Evolutionary conservation across 164 flowering plant genomes (phyloP).

Genomic region (Warburgia ugandensis): DNA sequence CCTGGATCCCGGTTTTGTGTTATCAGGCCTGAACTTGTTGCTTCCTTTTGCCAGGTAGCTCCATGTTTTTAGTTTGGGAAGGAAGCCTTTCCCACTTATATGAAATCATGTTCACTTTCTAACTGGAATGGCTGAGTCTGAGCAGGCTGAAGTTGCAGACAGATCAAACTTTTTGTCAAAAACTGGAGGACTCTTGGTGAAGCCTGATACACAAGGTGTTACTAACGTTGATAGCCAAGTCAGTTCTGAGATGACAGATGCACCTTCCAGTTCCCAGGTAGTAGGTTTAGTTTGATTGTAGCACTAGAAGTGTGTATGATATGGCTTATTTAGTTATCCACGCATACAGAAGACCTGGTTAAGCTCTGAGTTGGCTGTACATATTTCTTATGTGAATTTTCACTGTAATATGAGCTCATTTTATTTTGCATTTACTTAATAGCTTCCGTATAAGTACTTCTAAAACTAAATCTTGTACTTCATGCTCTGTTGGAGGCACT

Average conservation of each 20-base stretch:
- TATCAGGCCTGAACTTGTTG: constrained; percentile 79
- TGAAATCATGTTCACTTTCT: neutral
- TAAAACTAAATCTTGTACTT: no score
- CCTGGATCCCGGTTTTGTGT: constrained; percentile 82
- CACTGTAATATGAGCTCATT: no score
- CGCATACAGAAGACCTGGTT: no score
- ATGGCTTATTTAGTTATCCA: no score
- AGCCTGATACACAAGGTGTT: constrained; percentile 24
- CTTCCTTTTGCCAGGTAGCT: constrained; percentile 82
- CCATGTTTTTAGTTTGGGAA: constrained; percentile 5
- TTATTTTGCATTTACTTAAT: no score
- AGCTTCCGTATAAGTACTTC: no score
- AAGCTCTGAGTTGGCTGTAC: no score
- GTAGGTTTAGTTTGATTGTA: no score
- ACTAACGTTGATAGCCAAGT: constrained; percentile 22
- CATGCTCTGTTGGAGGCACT: no score
- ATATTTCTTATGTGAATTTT: no score
- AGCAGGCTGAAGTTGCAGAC: constrained; percentile 61
- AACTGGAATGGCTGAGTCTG: constrained; percentile 10
- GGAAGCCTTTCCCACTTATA: neutral
- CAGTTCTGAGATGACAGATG: constrained; percentile 16
- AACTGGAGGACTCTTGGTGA: constrained; percentile 23
- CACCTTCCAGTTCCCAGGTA: constrained; percentile 32
- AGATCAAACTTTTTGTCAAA: constrained; percentile 30
- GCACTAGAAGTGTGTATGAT: no score